These are phyloP conservation scores for Hypoxylon sp. DNA, from an alignment of 2,329 filamentous ascomycete genomes.

Conservation along the genomic window DNA sequence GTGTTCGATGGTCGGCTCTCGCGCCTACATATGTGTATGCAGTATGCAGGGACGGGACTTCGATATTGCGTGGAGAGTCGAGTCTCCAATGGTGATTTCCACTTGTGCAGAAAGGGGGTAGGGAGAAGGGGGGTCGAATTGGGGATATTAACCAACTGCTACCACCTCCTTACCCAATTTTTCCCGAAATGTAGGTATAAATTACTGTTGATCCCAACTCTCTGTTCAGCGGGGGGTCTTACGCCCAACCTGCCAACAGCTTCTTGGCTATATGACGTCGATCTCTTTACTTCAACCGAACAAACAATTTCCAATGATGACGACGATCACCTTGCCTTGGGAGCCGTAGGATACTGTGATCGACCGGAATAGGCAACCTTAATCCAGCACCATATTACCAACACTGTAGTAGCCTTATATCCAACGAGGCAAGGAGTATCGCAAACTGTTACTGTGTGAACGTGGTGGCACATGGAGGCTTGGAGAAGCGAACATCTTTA, in stretches of 20 bases:
- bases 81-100: slow-evolving; percentile 10
- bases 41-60: slow-evolving; percentile 41
- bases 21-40: slow-evolving; percentile 10
- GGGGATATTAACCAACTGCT: slow-evolving; percentile 35
- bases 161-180: slow-evolving; percentile 28
- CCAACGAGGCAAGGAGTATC: slow-evolving; percentile 30
- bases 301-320: slow-evolving; percentile 15
- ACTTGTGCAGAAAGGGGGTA: slow-evolving; percentile 17
- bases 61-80: slow-evolving; percentile 17
- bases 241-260: slow-evolving; percentile 2
- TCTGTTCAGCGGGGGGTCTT: slow-evolving; percentile 7
- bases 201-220: slow-evolving; percentile 35
- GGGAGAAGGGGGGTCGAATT: not conserved
- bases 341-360: slow-evolving; percentile 28
- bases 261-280: slow-evolving; percentile 41
- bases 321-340: slow-evolving; percentile 31
- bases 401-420: slow-evolving; percentile 22
- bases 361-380: slow-evolving; percentile 30
- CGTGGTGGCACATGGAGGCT: slow-evolving; percentile 3
- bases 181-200: slow-evolving; percentile 38
- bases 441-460: slow-evolving; percentile 11
- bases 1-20: slow-evolving; percentile 11
- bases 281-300: slow-evolving; percentile 34
- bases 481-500: slow-evolving; percentile 35
- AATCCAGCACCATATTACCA: slow-evolving; percentile 27